phyloP scores from a whole-genome alignment of 163 green algal genomes.

The Chlamydomonas reinhardtii region DNA sequence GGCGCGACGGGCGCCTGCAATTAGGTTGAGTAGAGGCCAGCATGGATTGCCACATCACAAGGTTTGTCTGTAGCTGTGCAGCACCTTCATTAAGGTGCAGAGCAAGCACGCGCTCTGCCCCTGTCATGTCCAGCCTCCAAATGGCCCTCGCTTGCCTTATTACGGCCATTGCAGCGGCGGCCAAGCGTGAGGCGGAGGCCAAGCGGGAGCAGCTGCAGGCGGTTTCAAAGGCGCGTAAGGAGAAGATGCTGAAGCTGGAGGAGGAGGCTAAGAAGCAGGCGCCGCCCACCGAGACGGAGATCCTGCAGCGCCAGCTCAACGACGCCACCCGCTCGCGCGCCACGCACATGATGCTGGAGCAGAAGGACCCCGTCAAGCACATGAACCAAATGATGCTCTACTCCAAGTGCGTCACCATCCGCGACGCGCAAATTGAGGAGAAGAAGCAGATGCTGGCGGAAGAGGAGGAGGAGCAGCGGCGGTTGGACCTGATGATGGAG shows the following conservation, averaged over 20 bases:
- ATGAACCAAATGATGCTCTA: slow-evolving; percentile 86
- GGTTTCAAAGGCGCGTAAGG: slow-evolving; percentile 74
- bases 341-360: slow-evolving; percentile 33
- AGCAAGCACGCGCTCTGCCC: no score
- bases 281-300: slow-evolving; percentile 75
- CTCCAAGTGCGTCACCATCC: slow-evolving; percentile 87
- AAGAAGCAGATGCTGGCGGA: slow-evolving; percentile 80
- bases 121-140: no score
- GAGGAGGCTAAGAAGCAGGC: slow-evolving; percentile 75
- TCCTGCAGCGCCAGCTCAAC: slow-evolving; percentile 58
- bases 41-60: no score
- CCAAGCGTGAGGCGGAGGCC: slow-evolving; percentile 63
- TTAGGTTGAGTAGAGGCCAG: no score
- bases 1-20: no score
- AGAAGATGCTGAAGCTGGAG: slow-evolving; percentile 82
- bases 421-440: slow-evolving; percentile 85
- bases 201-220: slow-evolving; percentile 65
- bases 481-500: slow-evolving; percentile 90
- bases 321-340: slow-evolving; percentile 47
- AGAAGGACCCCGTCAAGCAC: slow-evolving; percentile 53
- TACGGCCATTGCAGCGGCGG: not conserved
- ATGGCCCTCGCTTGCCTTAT: no score
- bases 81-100: no score
- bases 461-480: slow-evolving; percentile 78
- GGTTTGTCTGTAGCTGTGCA: no score